These are phyloP conservation scores for Gonapodya sp. DNA, from an alignment of 192 early-diverging fungal genomes.

Conservation along the genomic window DNA sequence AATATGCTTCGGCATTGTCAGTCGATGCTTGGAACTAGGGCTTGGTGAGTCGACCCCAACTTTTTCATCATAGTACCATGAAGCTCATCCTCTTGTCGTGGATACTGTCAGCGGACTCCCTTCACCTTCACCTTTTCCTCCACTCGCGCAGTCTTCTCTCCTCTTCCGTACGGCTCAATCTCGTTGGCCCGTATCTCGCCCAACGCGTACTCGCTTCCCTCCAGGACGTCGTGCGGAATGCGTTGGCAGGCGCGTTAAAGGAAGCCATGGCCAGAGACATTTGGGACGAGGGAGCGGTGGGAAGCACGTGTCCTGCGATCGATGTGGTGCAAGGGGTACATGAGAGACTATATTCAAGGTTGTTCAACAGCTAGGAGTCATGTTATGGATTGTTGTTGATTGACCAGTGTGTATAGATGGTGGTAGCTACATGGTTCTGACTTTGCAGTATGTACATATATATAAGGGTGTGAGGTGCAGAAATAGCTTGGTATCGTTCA, in stretches of 20 bases:
- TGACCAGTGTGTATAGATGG: too few relatives aligned
- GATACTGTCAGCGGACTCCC: conserved; percentile 59
- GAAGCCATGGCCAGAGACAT: background rate
- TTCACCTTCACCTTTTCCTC: conserved; percentile 70
- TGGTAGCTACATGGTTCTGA: too few relatives aligned
- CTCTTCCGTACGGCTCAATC: conserved; percentile 76
- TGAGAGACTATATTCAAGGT: background rate
- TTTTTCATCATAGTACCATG: background rate
- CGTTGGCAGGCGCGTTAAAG: background rate
- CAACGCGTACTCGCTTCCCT: background rate
- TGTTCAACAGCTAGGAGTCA: background rate
- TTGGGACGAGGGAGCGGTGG: background rate
- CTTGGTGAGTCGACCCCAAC: conserved; percentile 31
- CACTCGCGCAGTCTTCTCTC: conserved; percentile 81
- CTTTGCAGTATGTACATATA: too few relatives aligned
- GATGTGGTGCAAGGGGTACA: background rate
- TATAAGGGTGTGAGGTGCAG: too few relatives aligned
- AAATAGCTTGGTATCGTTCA: too few relatives aligned
- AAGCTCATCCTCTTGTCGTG: too few relatives aligned
- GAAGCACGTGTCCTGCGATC: background rate
- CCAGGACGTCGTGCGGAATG: background rate
- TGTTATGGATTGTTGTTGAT: too few relatives aligned
- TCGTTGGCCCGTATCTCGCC: conserved; percentile 70
- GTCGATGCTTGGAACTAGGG: conserved; percentile 39
- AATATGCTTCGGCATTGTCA: conserved; percentile 66